A percentile compares a stretch with the other conserved stretches of the same genome.
These are phyloP conservation scores for Trichosporon ovoides DNA, from an alignment of 1,284 basidiomycete genomes.

Conservation along the genomic window DNA sequence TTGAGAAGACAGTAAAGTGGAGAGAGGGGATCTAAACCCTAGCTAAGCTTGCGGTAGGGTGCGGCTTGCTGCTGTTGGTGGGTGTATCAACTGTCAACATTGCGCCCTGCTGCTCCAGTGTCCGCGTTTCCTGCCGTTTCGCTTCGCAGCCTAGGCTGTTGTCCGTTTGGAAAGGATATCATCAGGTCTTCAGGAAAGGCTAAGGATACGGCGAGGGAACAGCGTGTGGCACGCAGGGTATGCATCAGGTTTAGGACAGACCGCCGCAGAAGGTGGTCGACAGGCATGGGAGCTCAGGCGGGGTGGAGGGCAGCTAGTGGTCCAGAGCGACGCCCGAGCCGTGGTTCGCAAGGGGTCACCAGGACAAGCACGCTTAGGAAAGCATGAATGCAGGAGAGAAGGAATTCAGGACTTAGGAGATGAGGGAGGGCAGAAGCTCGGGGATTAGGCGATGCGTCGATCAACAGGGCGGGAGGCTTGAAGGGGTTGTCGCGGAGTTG, in stretches of 20 bases:
- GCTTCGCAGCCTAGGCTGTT: background rate
- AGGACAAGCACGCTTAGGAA: no score
- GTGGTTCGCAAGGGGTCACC: no score
- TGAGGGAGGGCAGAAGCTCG: background rate
- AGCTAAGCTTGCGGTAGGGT: background rate
- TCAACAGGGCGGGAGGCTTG: slow-evolving; percentile 1
- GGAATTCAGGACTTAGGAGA: background rate
- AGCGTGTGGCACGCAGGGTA: background rate
- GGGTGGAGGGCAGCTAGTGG: background rate
- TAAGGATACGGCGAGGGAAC: background rate
- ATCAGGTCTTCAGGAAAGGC: background rate
- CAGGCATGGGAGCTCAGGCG: background rate
- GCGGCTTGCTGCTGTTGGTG: background rate
- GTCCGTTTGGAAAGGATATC: background rate
- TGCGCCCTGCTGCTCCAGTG: no score
- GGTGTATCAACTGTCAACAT: background rate
- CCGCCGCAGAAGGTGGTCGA: background rate
- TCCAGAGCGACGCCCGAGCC: background rate
- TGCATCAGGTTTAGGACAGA: background rate
- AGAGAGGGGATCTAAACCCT: background rate
- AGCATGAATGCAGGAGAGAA: background rate
- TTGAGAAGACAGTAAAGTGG: background rate
- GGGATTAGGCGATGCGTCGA: background rate
- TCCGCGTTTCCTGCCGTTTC: background rate
- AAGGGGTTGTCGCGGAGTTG: background rate